Base-by-base conservation (phyloP, 2,329 filamentous ascomycete genomes). In the Samsoniella hepiali region DNA sequence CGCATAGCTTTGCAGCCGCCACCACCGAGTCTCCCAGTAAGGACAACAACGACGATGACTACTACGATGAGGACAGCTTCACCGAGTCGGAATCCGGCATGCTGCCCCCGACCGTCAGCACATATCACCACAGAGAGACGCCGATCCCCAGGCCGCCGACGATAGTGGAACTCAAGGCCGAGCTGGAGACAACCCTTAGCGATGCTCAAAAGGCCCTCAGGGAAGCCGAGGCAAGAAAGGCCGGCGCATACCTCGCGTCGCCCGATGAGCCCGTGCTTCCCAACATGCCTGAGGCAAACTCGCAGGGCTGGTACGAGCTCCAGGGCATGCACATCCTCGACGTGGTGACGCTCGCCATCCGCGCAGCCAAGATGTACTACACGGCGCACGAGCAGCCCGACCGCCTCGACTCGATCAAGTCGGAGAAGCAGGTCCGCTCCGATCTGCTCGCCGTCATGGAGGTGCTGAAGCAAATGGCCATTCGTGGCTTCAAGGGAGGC, bases 21-120 rank as follows among this genome's bases (percentile, higher is more conserved):
- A 70, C 68, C 5, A 71, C 81, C 47, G 81, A 84, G 64, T 84
- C 82, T 1, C 81, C 82, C 2, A 72, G 77, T 27, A 79, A 81
- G 3, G 75, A 79, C n/a, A 67, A 71, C 32, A 73, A 72, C 5
- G 71, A 72, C 27, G 67, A 72, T 15, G 67, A 69, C 32, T 83
- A 81, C 65, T 81, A 82, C 66, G 84, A 80, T 55, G 85, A 87
- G 50, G 85, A 88, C 34, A 74, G 69, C 60, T 84, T 85, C 70
- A 84, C 86, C 38, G 85, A 89, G 64, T 81, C 82, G 27, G 90
- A 92, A 64, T 84, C 87, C 36, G 84, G 89, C 65, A 94, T 99
- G 87, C 86, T 97, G 3, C 94, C 95, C n/a, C 95, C 95, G 0
- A 99, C 95, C 0, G 92, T 94, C 47, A 97, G 93, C 82, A 99